A percentile compares a stretch with the other conserved stretches of the same genome.
Conservation (phyloP, 352 stramenopile species). For the Globisporangium irregulare region DNA sequence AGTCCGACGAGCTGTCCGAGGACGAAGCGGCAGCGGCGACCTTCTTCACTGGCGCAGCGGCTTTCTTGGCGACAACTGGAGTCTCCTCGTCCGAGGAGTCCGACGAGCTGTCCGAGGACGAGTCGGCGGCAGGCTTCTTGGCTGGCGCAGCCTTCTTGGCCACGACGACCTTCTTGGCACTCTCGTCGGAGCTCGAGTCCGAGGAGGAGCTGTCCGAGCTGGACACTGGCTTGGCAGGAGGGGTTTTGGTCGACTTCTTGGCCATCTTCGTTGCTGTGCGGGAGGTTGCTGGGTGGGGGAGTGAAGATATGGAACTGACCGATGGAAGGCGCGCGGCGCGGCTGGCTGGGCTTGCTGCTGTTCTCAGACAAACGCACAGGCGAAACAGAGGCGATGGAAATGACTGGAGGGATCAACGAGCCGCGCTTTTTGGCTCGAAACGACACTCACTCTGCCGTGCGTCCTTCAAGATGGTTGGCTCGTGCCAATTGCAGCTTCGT, state of each 20-base stretch:
- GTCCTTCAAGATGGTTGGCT: constrained; percentile 32
- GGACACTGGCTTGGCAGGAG: constrained; percentile 29
- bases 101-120: constrained; percentile 25
- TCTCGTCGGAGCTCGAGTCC: constrained; percentile 43
- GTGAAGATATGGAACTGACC: constrained; percentile 21
- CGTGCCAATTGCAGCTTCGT: constrained; percentile 22
- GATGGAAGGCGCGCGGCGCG: constrained; percentile 5
- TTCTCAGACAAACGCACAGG: constrained; percentile 6
- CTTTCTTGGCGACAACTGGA: constrained; percentile 30
- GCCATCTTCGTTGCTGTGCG: constrained; percentile 23
- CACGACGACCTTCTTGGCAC: constrained; percentile 33
- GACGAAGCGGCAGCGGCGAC: constrained; percentile 2
- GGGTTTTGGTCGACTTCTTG: constrained; percentile 35
- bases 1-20: constrained; percentile 41
- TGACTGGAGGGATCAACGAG: constrained; percentile 16
- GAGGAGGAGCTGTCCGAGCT: constrained; percentile 35
- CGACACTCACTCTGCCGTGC: constrained; percentile 11
- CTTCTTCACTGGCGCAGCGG: constrained; percentile 28
- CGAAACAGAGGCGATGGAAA: constrained; percentile 3
- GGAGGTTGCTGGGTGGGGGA: constrained; percentile 6
- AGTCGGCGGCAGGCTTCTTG: constrained; percentile 58
- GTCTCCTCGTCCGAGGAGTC: constrained; percentile 35
- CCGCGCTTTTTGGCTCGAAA: constrained; percentile 13
- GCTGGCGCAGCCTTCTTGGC: constrained; percentile 31
- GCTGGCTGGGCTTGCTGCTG: not conserved